Evolutionary conservation across 2,329 filamentous ascomycete species (phyloP).

Genomic region (Colletotrichum lupini): DNA sequence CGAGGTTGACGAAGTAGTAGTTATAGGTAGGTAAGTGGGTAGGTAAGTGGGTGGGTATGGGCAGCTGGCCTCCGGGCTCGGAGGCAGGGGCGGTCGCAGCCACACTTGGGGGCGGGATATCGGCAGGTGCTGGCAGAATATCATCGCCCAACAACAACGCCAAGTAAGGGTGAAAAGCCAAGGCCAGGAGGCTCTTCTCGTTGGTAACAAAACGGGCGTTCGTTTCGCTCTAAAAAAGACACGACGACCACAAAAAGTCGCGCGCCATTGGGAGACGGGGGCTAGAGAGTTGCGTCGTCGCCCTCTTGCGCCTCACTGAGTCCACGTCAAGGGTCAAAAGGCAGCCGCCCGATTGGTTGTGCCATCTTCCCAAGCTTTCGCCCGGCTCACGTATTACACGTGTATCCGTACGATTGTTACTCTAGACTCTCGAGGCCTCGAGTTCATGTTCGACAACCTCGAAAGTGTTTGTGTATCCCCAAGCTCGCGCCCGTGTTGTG

Average conservation of each 20-base stretch:
- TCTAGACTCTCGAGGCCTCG: neutral
- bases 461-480: neutral
- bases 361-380: neutral
- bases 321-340: neutral
- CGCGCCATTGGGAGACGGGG: neutral
- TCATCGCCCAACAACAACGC: too few species aligned
- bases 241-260: neutral
- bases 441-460: neutral
- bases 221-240: neutral
- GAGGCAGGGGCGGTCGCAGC: too few species aligned
- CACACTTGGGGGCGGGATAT: too few species aligned
- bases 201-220: neutral
- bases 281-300: neutral
- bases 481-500: neutral
- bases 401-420: neutral
- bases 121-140: too few species aligned
- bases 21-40: too few species aligned
- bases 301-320: neutral
- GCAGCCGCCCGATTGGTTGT: neutral
- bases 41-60: too few species aligned
- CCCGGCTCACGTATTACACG: neutral
- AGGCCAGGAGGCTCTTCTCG: too few species aligned
- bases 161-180: too few species aligned
- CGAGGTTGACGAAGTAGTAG: too few species aligned
- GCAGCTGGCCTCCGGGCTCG: too few species aligned